phyloP scores from a whole-genome alignment of 306 rosid species.

The Neltuma alba region DNA sequence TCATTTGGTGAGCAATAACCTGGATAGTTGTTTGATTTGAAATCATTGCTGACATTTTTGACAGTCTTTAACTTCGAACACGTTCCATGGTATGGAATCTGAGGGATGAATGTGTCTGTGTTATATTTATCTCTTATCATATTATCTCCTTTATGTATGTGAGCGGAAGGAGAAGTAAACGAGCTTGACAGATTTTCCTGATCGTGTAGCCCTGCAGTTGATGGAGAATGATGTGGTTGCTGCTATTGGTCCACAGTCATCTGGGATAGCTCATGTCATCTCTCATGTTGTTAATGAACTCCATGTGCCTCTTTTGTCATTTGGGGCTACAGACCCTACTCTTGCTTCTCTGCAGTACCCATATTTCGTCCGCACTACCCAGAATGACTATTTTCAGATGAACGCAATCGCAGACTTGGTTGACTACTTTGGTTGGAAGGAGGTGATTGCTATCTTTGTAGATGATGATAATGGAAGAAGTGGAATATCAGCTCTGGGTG shows the following conservation, averaged over 20 bases:
- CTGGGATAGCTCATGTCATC: constrained; percentile 77
- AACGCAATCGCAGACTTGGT: constrained; percentile 73
- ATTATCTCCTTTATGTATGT: constrained; percentile 5
- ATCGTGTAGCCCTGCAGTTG: constrained; percentile 74
- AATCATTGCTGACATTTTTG: neutral
- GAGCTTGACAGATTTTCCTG: constrained; percentile 35
- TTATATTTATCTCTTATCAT: constrained; percentile 3
- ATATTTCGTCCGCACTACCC: constrained; percentile 75
- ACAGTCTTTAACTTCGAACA: neutral
- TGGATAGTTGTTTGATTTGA: neutral
- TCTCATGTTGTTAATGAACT: constrained; percentile 82
- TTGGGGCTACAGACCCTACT: constrained; percentile 83
- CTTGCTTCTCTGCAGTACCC: constrained; percentile 78
- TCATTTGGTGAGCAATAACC: neutral
- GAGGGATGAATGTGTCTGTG: neutral
- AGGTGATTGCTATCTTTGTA: constrained; percentile 78
- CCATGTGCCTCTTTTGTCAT: constrained; percentile 81
- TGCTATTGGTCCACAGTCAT: constrained; percentile 83
- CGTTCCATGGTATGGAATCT: neutral
- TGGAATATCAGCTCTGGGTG: constrained; percentile 73
- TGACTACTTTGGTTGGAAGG: constrained; percentile 63
- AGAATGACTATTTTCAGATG: constrained; percentile 77
- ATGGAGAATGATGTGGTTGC: constrained; percentile 69
- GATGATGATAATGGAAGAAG: constrained; percentile 88
- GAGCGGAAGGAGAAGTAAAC: neutral